phyloP scores from a whole-genome alignment of 2,329 filamentous ascomycete species.

The Aspergillus caelatus region DNA sequence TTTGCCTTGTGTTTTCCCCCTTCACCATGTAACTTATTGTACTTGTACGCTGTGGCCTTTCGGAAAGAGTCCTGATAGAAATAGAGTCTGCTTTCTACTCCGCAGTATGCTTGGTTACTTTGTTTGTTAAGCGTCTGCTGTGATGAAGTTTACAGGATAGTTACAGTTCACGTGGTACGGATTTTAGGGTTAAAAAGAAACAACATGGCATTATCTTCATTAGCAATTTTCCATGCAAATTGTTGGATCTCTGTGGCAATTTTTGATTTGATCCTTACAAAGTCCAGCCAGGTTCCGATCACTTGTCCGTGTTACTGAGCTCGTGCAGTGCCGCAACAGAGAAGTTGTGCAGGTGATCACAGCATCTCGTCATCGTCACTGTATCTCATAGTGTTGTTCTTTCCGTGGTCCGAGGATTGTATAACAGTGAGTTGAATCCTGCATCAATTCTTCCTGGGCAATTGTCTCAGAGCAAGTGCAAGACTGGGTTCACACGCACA shows the following conservation, averaged over 20 bases:
- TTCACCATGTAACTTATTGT: constrained; percentile 32
- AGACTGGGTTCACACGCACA: neutral
- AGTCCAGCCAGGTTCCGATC: neutral
- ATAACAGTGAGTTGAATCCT: neutral
- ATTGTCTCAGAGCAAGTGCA: neutral
- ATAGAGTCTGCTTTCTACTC: constrained; percentile 30
- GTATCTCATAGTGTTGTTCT: neutral
- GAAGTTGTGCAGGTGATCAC: neutral
- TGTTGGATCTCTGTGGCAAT: neutral
- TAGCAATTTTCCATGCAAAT: neutral
- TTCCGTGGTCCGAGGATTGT: neutral
- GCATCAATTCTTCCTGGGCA: neutral
- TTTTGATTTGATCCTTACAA: neutral
- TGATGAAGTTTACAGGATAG: neutral
- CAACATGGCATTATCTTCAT: neutral
- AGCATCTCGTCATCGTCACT: neutral
- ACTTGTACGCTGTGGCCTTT: constrained; percentile 27
- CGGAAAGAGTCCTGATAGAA: constrained; percentile 28
- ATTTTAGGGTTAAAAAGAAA: neutral
- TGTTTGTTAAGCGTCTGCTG: neutral
- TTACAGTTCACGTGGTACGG: neutral
- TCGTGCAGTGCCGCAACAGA: neutral
- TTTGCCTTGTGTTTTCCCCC: constrained; percentile 7
- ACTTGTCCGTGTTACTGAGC: neutral
- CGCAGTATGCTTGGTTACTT: neutral